Conservation (phyloP, 192 early-diverging fungal species). For the Entomortierella lignicola region DNA sequence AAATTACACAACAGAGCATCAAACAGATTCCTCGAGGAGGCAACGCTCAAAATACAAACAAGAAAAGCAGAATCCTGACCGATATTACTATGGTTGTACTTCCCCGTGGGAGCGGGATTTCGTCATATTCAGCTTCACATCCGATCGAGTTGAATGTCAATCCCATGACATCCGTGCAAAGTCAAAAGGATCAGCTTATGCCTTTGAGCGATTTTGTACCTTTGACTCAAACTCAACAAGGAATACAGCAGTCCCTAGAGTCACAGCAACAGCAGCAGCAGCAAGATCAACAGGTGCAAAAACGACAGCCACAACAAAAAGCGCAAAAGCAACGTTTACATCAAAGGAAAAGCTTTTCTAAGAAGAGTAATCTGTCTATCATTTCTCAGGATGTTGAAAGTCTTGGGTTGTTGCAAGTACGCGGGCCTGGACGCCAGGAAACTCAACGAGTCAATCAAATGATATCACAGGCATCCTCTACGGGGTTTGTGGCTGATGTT, state of each 20-base stretch:
- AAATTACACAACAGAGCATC: too few species aligned
- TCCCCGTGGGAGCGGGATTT: neutral
- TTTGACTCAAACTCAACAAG: too few species aligned
- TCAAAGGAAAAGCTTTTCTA: too few species aligned
- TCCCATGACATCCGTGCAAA: too few species aligned
- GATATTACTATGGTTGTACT: neutral
- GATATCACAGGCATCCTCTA: neutral
- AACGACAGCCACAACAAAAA: neutral
- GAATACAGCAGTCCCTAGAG: too few species aligned
- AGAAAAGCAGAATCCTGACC: neutral
- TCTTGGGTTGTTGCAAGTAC: neutral
- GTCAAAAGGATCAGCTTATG: too few species aligned
- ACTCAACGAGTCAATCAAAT: neutral
- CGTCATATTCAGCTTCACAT: neutral
- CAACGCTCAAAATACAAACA: neutral
- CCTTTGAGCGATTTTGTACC: too few species aligned
- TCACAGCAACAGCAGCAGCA: too few species aligned
- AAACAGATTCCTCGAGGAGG: neutral
- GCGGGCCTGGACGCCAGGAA: constrained; percentile 12
- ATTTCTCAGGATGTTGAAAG: neutral
- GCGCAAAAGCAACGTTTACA: neutral
- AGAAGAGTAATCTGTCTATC: too few species aligned
- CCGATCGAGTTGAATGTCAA: too few species aligned
- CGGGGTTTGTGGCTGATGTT: constrained; percentile 1
- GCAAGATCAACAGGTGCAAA: too few species aligned